These are phyloP conservation scores for Trichosphaerium sp. DNA, from an alignment of 78 protist genomes.

Conservation along the genomic window DNA sequence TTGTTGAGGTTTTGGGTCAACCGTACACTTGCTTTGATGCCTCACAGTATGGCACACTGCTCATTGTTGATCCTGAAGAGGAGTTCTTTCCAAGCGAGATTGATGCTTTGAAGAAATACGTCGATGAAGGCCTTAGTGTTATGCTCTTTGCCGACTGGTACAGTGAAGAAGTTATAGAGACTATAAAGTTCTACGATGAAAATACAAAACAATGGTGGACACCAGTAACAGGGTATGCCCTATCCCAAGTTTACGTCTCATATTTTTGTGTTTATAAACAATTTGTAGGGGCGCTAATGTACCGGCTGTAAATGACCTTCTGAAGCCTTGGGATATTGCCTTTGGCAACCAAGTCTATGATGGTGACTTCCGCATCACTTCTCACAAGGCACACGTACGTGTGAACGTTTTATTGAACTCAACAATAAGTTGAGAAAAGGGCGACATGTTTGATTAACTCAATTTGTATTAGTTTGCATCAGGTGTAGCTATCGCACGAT, in stretches of 20 bases:
- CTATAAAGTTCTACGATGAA: conserved; percentile 69
- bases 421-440: not conserved
- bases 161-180: conserved; percentile 38
- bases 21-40: conserved; percentile 83
- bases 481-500: not conserved
- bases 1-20: conserved; percentile 25
- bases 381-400: not conserved
- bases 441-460: not conserved
- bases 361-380: not conserved
- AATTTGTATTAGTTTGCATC: conserved; percentile 4
- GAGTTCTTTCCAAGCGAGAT: conserved; percentile 56
- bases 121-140: conserved; percentile 31
- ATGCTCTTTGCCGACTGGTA: conserved; percentile 77
- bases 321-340: conserved; percentile 52
- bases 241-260: not conserved
- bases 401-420: not conserved
- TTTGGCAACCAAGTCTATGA: conserved; percentile 41
- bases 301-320: conserved; percentile 82
- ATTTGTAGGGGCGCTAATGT: conserved; percentile 80
- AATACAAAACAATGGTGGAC: conserved; percentile 66
- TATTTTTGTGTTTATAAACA: not conserved
- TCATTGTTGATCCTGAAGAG: conserved; percentile 91
- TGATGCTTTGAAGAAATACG: conserved; percentile 21
- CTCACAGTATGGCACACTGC: conserved; percentile 63
- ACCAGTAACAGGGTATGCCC: conserved; percentile 66